phyloP scores from a whole-genome alignment of 345 rosid species.

The Camelina hispida region DNA sequence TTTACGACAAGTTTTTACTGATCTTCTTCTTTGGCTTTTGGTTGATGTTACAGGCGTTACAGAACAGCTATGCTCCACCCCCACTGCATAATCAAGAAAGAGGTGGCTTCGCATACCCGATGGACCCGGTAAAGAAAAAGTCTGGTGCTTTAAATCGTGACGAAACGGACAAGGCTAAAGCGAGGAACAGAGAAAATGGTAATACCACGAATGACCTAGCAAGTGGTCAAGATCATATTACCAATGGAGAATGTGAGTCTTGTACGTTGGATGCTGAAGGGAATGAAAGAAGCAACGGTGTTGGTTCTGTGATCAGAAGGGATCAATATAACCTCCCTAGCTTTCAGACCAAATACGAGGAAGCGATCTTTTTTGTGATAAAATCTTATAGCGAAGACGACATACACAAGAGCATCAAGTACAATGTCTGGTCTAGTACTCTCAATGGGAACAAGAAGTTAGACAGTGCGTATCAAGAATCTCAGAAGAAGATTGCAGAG shows the following conservation, averaged over 20 bases:
- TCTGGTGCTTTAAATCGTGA: slow-evolving; percentile 43
- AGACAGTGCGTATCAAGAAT: slow-evolving; percentile 58
- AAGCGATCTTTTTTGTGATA: slow-evolving; percentile 64
- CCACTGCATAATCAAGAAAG: slow-evolving; percentile 50
- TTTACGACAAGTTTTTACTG: neutral
- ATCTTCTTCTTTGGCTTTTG: neutral
- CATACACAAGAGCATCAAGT: slow-evolving; percentile 68
- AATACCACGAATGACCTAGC: slow-evolving; percentile 24
- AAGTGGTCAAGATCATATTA: slow-evolving; percentile 22
- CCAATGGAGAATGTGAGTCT: slow-evolving; percentile 48
- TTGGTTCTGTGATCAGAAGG: slow-evolving; percentile 46
- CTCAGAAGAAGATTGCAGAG: slow-evolving; percentile 49
- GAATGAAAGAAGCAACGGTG: slow-evolving; percentile 46
- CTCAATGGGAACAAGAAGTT: slow-evolving; percentile 68
- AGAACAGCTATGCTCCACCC: slow-evolving; percentile 41
- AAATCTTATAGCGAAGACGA: slow-evolving; percentile 78
- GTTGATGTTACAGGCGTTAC: slow-evolving; percentile 27
- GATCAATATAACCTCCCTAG: slow-evolving; percentile 59
- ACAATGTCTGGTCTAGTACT: slow-evolving; percentile 78
- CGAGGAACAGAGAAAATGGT: slow-evolving; percentile 45
- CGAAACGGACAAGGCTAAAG: slow-evolving; percentile 49
- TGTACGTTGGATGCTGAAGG: slow-evolving; percentile 44
- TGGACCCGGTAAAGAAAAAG: slow-evolving; percentile 39
- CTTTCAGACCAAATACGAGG: slow-evolving; percentile 55
- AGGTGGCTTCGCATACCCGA: slow-evolving; percentile 39